Base-by-base conservation (phyloP, 768 basidiomycete genomes). In the Epithele typhae region DNA sequence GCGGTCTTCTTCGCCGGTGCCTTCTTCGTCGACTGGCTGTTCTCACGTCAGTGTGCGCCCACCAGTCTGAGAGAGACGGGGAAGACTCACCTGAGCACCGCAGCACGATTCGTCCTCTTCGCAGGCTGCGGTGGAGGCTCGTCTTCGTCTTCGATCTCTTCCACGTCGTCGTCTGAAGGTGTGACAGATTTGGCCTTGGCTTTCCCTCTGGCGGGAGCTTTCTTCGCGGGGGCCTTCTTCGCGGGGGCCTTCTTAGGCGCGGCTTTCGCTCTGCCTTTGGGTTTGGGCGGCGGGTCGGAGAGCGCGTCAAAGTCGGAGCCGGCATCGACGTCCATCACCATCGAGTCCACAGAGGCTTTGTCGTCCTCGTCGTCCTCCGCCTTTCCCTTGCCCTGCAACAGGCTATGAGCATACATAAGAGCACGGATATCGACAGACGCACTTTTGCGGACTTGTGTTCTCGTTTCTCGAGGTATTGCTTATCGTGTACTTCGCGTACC, bases 401-500 rank as follows among this genome's bases (percentile, higher is more conserved):
- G 7, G 19, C 25, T 15, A 15, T 45, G 10, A 23, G n/a, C 12
- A 37, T 42, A 37, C 38, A 48, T 4, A 25, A 41, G 9, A 3
- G 23, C 22, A 22, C 17, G 7, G 19, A 36, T 25, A 32, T 30
- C n/a, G 23, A 27, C n/a, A 22, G 35, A 45, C 37, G 25, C 41
- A 77, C 78, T 68, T 77, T 80, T 34, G 68, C 59, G 56, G 75
- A 77, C 4, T 9, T 59, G 21, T 30, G 62, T 61, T 35, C 62
- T 56, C 56, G 57, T 40, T 72, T 73, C 56, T 81, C 81, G 1
- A 62, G 61, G 46, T 83, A 84, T 25, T 78, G 76, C 49, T 80
- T 73, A 18, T 89, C 83, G 39, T 84, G 79, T 39, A 80, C 68
- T 55, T 84, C 79, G 58, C 82, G 82, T n/a, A 83, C 82, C 63